Evolutionary conservation across 441 rosid genomes (phyloP), one percentile per base, ranked within the genome.

Genomic region (Gossypium schwendimanii): DNA sequence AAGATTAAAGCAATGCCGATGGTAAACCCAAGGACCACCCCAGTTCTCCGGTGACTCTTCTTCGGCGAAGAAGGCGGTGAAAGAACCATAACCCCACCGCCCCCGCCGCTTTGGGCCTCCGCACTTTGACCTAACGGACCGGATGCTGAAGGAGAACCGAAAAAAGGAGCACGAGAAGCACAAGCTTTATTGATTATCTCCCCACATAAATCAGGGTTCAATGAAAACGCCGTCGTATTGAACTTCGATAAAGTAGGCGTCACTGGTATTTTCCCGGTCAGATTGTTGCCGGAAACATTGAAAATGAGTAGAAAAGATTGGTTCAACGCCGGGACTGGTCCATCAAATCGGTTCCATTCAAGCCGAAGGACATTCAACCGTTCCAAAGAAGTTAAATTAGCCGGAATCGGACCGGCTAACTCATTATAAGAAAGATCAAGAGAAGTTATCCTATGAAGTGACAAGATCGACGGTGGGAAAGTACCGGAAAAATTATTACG

Each of bases 171-270:
- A 26, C 70, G 80, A 1, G 87, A 72, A 69, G 66, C 75, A 76
- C 97, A 94, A 0, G 88, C 87, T 66, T 63, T 81, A 68, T 88
- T 84, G 33, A 94, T 74, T 64, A 88, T 78, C 88, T 89, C 90
- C 1, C 98, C 97, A 76, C 98, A 94, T 39, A 94, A 90, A 11
- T 76, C 76, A 26, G 90, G 90, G 70, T 94, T 91, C 12, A 80
- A 69, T 17, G 54, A 77, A 47, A 90, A 94, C 41, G 97, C 84
- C 1, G 96, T 75, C 58, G 81, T 60, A 17, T 69, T 84, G 66
- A 94, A 89, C 73, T 87, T 82, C 5, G 82, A 81, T 20, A 94
- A 82, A 33, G 93, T 86, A 44, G 86, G 79, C 41, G 98, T 94
- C 5, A 80, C 58, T 2, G 98, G 96, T 18, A 94, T 73, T 0